Evolutionary conservation across 805 yeast species (phyloP).

Genomic region (Candida golubevii): DNA sequence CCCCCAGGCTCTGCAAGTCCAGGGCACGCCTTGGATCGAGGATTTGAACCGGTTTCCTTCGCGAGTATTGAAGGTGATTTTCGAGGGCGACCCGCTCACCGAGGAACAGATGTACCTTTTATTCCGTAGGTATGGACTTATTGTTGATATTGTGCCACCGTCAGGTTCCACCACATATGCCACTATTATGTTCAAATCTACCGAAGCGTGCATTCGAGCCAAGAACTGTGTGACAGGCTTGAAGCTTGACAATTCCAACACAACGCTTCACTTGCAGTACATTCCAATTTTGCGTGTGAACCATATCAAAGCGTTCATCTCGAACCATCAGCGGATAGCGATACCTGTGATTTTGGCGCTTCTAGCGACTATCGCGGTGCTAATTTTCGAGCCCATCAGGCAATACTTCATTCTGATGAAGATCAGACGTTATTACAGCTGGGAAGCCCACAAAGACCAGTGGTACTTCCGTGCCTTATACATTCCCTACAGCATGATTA

Average conservation of each 20-base stretch:
- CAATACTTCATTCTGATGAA: constrained; percentile 72
- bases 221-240: constrained; percentile 88
- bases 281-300: constrained; percentile 52
- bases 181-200: constrained; percentile 48
- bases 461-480: constrained; percentile 24
- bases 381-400: constrained; percentile 90
- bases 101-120: constrained; percentile 79
- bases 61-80: constrained; percentile 55
- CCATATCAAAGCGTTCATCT: constrained; percentile 51
- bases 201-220: constrained; percentile 76
- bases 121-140: constrained; percentile 83
- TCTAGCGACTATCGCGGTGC: constrained; percentile 74
- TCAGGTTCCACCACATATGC: constrained; percentile 47
- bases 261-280: constrained; percentile 67
- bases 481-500: constrained; percentile 25
- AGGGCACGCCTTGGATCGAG: constrained; percentile 95
- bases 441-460: constrained; percentile 43
- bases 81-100: constrained; percentile 70
- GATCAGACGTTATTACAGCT: constrained; percentile 55
- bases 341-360: constrained; percentile 77
- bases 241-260: constrained; percentile 50
- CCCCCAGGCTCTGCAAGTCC: constrained; percentile 66
- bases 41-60: constrained; percentile 80
- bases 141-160: constrained; percentile 64
- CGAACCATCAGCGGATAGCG: constrained; percentile 76